Percentiles rank a stretch among this genome's conserved stretches.
Conservation (phyloP, 2,329 filamentous ascomycete genomes). For the Ceratocystis alfenasii region DNA sequence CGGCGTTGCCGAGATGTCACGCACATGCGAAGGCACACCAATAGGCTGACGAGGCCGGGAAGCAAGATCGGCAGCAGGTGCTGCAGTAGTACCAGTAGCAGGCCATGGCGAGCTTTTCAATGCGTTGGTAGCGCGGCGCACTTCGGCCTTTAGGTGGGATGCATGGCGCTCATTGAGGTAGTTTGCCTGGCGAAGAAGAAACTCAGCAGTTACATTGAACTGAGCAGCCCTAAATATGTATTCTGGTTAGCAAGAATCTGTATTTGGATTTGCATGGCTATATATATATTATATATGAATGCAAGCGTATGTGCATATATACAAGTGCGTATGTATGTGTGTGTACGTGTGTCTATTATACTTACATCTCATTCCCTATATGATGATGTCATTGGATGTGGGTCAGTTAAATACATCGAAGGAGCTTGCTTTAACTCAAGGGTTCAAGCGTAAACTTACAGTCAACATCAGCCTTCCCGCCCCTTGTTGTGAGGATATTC, state of each 20-base stretch:
- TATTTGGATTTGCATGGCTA: too few species aligned
- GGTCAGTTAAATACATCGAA: conserved; percentile 23
- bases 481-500: conserved; percentile 73
- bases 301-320: too few species aligned
- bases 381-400: conserved; percentile 12
- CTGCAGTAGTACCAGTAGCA: conserved; percentile 47
- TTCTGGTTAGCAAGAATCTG: background rate
- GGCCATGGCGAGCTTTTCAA: conserved; percentile 42
- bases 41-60: conserved; percentile 30
- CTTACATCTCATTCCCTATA: conserved; percentile 65
- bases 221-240: conserved; percentile 45
- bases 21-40: conserved; percentile 25
- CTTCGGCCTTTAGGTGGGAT: conserved; percentile 78
- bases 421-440: background rate
- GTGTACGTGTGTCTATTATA: background rate
- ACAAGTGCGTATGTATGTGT: background rate
- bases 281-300: background rate
- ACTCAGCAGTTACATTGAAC: conserved; percentile 77
- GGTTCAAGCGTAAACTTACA: conserved; percentile 45
- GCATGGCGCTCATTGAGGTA: conserved; percentile 88
- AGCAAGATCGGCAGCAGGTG: conserved; percentile 33
- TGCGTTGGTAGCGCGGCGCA: conserved; percentile 58
- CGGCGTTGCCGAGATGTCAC: conserved; percentile 9
- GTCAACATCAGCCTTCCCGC: conserved; percentile 66
- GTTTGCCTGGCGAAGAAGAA: conserved; percentile 83